Evolutionary conservation across 129 eudicot genomes (phyloP), one percentile per base, ranked within the genome.

Genomic region (Lactuca saligna): DNA sequence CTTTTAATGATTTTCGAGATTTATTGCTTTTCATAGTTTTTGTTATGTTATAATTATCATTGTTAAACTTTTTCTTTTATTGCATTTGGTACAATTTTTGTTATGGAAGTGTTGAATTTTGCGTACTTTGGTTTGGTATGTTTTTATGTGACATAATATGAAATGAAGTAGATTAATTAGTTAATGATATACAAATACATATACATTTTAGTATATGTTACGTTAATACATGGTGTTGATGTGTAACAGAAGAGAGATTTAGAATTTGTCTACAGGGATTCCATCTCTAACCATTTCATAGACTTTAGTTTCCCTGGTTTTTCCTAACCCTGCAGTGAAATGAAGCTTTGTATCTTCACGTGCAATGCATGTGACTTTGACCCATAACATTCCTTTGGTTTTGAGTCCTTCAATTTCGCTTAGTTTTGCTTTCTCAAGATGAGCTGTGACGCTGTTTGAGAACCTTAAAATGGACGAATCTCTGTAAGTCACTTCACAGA

Each of bases 341-440:
- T 72, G 65, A 71, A 83, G 58, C 80, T 83, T 80, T 8, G 71
- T n/a, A 6, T 78, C 82, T 56, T 80, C 88, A 68, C 65, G 44
- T 7, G 65, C 58, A 17, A 83, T 64, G 62, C 63, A 33, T 6
- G 85, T 79, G 8, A 83, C 88, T 64, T 81, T 80, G 4, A 73
- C 82, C 88, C 88, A 83, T 16, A 83, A 69, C 77, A 83, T 56
- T 49, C 73, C 85, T 70, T 77, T 83, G 4, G 88, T 80, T 39
- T 83, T 83, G 37, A 83, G 3, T 12, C 88, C 88, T 67, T 83
- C 88, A 31, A 83, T 68, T 25, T 83, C 88, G 9, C 69, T 77
- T 8, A 83, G 72, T 33, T 76, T 83, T 34, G 85, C 85, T 54
- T 83, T 83, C 80, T 83, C 88, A 34, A 83, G 72, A 65, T 68